Percentiles rank a stretch among this genome's conserved stretches.
phyloP scores from a whole-genome alignment of 345 rosid species.

The Streptanthus diversifolius region DNA sequence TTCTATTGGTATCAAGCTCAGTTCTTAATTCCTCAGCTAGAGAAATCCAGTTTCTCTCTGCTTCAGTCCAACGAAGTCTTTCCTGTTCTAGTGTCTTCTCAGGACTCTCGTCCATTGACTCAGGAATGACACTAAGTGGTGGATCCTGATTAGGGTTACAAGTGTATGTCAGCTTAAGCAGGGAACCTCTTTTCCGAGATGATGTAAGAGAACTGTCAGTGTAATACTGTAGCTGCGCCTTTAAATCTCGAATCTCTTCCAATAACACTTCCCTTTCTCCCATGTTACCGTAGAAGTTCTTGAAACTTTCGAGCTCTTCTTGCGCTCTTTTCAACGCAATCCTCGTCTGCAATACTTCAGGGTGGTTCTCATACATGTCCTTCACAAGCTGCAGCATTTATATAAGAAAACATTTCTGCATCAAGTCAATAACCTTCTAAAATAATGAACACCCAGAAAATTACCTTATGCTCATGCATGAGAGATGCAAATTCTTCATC shows the following conservation, averaged over 20 bases:
- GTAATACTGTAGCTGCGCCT: conserved; percentile 78
- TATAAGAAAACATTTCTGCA: conserved; percentile 17
- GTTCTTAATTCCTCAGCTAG: conserved; percentile 77
- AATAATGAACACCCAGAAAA: neutral
- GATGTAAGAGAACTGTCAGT: conserved; percentile 62
- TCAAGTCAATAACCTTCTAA: neutral
- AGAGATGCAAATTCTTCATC: conserved; percentile 81
- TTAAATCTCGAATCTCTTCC: conserved; percentile 90
- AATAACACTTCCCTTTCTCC: conserved; percentile 89
- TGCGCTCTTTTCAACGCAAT: conserved; percentile 73
- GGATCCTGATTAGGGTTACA: conserved; percentile 47
- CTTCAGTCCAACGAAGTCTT: conserved; percentile 62
- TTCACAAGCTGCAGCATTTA: conserved; percentile 64
- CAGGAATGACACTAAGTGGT: conserved; percentile 50
- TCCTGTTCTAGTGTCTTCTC: conserved; percentile 62
- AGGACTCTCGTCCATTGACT: conserved; percentile 52
- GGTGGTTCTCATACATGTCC: conserved; percentile 90
- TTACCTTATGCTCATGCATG: conserved; percentile 74
- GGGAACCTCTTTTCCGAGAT: conserved; percentile 46
- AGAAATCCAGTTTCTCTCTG: conserved; percentile 93
- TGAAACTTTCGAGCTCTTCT: conserved; percentile 76
- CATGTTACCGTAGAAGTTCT: conserved; percentile 65
- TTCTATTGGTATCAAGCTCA: conserved; percentile 67
- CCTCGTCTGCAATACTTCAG: conserved; percentile 68
- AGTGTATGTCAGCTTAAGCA: conserved; percentile 56